Evolutionary conservation across 768 basidiomycete species (phyloP).

Genomic region (Trametopsis cervina): DNA sequence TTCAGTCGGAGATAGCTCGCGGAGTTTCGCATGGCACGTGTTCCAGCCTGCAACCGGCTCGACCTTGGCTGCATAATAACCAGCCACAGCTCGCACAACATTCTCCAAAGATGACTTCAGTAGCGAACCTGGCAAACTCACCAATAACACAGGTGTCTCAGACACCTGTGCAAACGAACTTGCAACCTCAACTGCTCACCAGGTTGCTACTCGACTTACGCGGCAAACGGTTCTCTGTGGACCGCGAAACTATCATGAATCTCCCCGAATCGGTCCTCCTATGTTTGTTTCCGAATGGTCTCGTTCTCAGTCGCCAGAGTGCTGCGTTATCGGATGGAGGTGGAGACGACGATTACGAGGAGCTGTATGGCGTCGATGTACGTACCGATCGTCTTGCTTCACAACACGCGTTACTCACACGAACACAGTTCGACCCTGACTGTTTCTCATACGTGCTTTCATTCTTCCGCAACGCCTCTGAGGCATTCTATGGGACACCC

Average conservation of each 20-base stretch:
- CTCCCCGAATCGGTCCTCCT: constrained; percentile 94
- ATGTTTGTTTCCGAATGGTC: constrained; percentile 95
- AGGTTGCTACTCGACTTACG: constrained; percentile 89
- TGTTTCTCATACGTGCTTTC: constrained; percentile 91
- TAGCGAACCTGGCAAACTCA: constrained; percentile 21
- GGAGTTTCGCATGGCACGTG: neutral
- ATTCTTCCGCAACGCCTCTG: constrained; percentile 87
- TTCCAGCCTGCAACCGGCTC: neutral
- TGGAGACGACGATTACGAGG: constrained; percentile 75
- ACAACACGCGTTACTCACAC: constrained; percentile 11
- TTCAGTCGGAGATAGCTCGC: neutral
- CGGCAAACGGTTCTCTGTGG: constrained; percentile 86
- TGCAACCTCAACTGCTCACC: constrained; percentile 84
- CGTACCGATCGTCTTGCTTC: constrained; percentile 29
- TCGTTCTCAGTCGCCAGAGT: constrained; percentile 86
- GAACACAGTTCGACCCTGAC: constrained; percentile 84
- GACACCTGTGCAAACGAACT: constrained; percentile 55
- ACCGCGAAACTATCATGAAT: constrained; percentile 97
- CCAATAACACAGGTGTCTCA: constrained; percentile 54
- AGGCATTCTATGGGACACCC: constrained; percentile 86
- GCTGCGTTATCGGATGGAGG: constrained; percentile 67
- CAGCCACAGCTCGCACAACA: no score
- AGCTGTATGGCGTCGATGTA: constrained; percentile 95
- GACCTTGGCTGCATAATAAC: no score
- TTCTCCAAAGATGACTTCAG: constrained; percentile 18